Evolutionary conservation across 371 early-diverging fungal genomes (phyloP).

Genomic region (Mortierella polycephala): DNA sequence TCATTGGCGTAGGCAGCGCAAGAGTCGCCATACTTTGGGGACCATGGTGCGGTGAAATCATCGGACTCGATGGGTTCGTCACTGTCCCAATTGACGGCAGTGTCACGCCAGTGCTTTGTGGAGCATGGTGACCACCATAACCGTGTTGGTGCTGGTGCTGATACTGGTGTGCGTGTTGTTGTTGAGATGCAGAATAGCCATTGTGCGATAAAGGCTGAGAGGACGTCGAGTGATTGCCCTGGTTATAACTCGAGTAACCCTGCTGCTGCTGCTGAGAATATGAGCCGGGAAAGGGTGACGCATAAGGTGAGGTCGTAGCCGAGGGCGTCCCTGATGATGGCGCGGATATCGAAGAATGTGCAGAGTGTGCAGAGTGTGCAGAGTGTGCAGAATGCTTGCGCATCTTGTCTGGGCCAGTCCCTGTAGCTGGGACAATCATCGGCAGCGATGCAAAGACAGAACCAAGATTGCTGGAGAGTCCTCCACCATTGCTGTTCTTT

Average conservation of each 20-base stretch:
- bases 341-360: conserved; percentile 28
- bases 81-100: conserved; percentile 39
- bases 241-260: conserved; percentile 5
- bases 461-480: not conserved
- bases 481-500: conserved; percentile 16
- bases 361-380: conserved; percentile 28
- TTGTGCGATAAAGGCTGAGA: conserved; percentile 3
- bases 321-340: conserved; percentile 39
- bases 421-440: conserved; percentile 5
- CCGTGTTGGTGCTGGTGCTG: conserved; percentile 16
- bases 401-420: conserved; percentile 13
- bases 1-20: conserved; percentile 38
- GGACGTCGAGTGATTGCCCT: conserved; percentile 6
- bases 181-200: conserved; percentile 1
- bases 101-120: conserved; percentile 18
- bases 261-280: not conserved
- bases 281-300: conserved; percentile 30
- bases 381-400: conserved; percentile 24
- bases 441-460: not conserved
- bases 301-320: conserved; percentile 39
- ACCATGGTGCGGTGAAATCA: conserved; percentile 36
- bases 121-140: conserved; percentile 20
- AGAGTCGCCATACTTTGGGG: conserved; percentile 16
- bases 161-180: conserved; percentile 4
- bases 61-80: conserved; percentile 40